Evolutionary conservation across 495 filamentous ascomycete species (phyloP), one percentile per base, ranked within the genome.

Genomic region (Mytilinidion resinicola): DNA sequence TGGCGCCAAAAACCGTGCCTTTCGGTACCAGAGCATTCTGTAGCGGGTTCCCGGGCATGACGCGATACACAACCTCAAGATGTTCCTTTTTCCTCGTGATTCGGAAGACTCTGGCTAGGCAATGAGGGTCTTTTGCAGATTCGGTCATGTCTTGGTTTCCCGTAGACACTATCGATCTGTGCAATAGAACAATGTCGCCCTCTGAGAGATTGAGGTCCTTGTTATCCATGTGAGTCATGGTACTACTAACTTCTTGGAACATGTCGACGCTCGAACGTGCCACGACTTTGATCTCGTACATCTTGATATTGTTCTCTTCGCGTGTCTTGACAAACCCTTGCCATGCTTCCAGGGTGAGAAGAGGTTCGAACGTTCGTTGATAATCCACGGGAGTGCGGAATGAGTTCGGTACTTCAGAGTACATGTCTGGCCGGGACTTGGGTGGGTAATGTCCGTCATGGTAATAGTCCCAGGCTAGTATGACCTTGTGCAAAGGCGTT

Each of bases 321-420:
- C 89, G 90, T 3, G 87, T 82, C 47, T 89, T 89, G 35, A 95
- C 83, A 64, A 98, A 93, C 1, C 89, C 86, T 69, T 95, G 88
- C 93, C 93, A 98, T 49, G 91, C 92, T 71, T 98, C 93, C 48
- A 96, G 84, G 47, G 95, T 83, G 35, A 98, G 79, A 38, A 98
- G 77, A 10, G 93, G 95, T 56, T 91, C 83, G 76, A 97, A 98
- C 0, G 89, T 92, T 50, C 80, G 77, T 72, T 95, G 89, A 67
- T 97, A 98, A 53, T 88, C 84, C 49, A 72, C 69, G 15, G 89
- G 86, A 55, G 86, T 84, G 37, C 75, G 72, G 73, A 95, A 98
- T 0, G 81, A 78, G 63, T 87, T 85, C 36, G 85, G 81, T 9
- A 98, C 91, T 36, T 79, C 72, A 47, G 75, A 82, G 65, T 91